Evolutionary conservation across 345 rosid species (phyloP), one percentile per base, ranked within the genome.

Genomic region (Reutealis trisperma): DNA sequence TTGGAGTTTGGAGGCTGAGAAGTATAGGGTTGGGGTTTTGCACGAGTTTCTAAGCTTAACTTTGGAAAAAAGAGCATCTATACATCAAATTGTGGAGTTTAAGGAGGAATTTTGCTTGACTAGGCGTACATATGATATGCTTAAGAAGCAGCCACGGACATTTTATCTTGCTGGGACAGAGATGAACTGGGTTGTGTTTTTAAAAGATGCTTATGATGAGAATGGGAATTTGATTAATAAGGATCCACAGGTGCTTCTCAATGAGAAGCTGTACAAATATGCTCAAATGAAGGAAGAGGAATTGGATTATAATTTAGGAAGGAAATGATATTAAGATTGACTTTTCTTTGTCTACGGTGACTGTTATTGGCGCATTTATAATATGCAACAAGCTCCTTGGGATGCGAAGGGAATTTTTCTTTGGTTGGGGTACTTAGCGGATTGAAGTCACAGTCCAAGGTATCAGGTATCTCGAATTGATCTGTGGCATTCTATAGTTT

Each of bases 21-120:
- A 94, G 80, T 90, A 94, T 22, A 85, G 98, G 67, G 89, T 93
- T 3, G 98, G 98, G 25, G 55, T 94, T 72, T 60, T 91, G 67
- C 98, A 94, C 16, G 98, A 94, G 89, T 91, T 95, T 76, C 81
- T 93, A 86, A 92, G 87, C 88, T 86, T 96, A 91, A 90, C 98
- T 1, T 80, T 93, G 83, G 98, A 95, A 90, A 93, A 92, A 80
- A 81, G 92, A 67, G 97, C 98, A 4, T 87, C 90, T 18, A 93
- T 95, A 74, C 99, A 93, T 83, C 96, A 93, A 44, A 86, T 95
- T 75, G 96, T 93, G 62, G 99, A 93, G 84, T 95, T 93, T 63
- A 95, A 86, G 86, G 96, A 95, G 75, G 98, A 93, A 83, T 88
- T 95, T 77, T 90, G 89, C 74, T 85, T 95, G 90, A 95, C 99